These are phyloP conservation scores for Sanghuangporus sanghuang DNA, from an alignment of 1,284 basidiomycete species.

Conservation along the genomic window DNA sequence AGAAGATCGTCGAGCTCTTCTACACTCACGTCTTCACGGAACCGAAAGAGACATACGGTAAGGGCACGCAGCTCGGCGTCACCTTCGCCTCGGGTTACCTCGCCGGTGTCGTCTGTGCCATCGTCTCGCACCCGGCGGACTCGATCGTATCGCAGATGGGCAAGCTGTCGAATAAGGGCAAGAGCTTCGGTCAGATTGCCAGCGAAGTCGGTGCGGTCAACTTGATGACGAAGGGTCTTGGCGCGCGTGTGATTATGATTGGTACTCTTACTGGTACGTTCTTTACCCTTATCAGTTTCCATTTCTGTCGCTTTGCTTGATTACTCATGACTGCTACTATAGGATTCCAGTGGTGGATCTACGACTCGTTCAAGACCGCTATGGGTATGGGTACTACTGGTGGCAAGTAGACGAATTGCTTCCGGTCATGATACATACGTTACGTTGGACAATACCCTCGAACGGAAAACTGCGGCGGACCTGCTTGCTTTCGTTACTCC, in stretches of 20 bases:
- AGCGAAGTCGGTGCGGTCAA: conserved; percentile 56
- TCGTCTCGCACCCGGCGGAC: conserved; percentile 81
- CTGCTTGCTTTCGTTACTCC: neutral
- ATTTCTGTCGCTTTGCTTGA: neutral
- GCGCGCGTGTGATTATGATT: conserved; percentile 78
- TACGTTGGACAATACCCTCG: neutral
- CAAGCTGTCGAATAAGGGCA: conserved; percentile 73
- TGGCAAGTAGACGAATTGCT: conserved; percentile 55
- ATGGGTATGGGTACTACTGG: conserved; percentile 83
- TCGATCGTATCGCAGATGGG: conserved; percentile 76
- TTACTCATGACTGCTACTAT: conserved; percentile 8
- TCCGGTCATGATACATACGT: neutral
- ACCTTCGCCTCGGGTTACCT: conserved; percentile 81
- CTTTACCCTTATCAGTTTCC: neutral
- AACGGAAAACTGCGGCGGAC: neutral
- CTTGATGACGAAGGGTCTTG: conserved; percentile 75
- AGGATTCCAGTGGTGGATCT: conserved; percentile 89
- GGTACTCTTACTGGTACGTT: conserved; percentile 28
- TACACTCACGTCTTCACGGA: conserved; percentile 71
- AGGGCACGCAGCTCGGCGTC: conserved; percentile 71
- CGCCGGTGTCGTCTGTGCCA: conserved; percentile 76
- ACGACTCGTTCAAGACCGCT: conserved; percentile 72
- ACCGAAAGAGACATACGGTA: conserved; percentile 68
- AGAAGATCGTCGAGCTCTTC: conserved; percentile 42
- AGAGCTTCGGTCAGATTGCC: conserved; percentile 60